A percentile compares a stretch with the other conserved stretches of the same genome.
Evolutionary conservation across 2,329 filamentous ascomycete genomes (phyloP).

Genomic region (Diaporthe sp.): DNA sequence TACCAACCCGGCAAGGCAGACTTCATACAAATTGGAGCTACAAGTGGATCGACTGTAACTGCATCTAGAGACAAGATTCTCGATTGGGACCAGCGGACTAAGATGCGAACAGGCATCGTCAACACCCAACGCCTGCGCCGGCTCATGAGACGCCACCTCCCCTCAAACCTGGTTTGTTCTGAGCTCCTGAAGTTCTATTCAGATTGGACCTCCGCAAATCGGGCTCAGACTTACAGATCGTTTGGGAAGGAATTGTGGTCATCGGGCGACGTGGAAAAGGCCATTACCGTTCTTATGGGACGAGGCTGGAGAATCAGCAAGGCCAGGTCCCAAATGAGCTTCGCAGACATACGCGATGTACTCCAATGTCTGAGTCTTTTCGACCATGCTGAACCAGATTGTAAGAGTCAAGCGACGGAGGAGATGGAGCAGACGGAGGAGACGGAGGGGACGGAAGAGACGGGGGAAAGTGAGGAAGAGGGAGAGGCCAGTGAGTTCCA

Average conservation of each 20-base stretch:
- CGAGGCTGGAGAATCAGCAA: not conserved
- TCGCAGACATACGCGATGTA: not conserved
- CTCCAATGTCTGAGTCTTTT: not conserved
- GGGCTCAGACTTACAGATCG: not conserved
- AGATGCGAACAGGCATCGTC: not conserved
- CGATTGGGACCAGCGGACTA: not conserved
- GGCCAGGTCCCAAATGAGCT: not conserved
- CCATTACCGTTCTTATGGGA: not conserved
- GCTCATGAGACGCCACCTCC: not conserved
- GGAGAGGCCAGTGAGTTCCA: not conserved
- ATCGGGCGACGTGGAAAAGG: not conserved
- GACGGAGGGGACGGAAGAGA: too few relatives aligned
- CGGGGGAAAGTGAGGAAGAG: too few relatives aligned
- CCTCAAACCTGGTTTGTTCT: not conserved
- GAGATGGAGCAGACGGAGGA: too few relatives aligned
- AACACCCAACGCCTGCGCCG: not conserved
- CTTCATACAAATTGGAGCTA: too few relatives aligned
- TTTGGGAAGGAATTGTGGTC: not conserved
- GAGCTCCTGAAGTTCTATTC: not conserved
- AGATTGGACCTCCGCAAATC: not conserved
- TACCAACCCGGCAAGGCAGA: too few relatives aligned
- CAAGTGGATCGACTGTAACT: not conserved
- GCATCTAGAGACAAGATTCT: not conserved
- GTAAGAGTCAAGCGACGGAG: not conserved
- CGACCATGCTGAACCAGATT: not conserved